A percentile compares a stretch with the other conserved stretches of the same genome.
Conservation (phyloP, 2,329 filamentous ascomycete species). For the Aspergillus novoparasiticus region DNA sequence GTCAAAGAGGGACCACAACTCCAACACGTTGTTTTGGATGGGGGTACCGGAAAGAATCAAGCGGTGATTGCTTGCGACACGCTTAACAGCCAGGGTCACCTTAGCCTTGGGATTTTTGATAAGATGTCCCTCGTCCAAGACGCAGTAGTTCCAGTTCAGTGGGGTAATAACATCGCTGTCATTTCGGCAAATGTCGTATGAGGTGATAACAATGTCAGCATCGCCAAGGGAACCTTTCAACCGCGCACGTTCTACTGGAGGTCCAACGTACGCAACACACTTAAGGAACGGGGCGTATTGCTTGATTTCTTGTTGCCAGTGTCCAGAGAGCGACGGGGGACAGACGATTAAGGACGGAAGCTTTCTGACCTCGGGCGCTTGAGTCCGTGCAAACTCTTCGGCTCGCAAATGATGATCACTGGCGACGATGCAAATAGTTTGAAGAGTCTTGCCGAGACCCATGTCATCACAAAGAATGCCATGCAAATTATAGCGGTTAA, state of each 20-base stretch:
- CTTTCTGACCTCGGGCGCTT: conserved; percentile 73
- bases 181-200: conserved; percentile 96
- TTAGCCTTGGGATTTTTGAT: conserved; percentile 99
- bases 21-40: conserved; percentile 96
- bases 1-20: conserved; percentile 97
- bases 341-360: conserved; percentile 94
- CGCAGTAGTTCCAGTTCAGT: conserved; percentile 94
- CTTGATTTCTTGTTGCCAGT: conserved; percentile 98
- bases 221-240: conserved; percentile 70
- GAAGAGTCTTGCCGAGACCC: conserved; percentile 96
- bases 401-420: conserved; percentile 94
- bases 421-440: conserved; percentile 96
- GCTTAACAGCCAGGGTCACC: conserved; percentile 90
- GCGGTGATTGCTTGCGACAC: conserved; percentile 85
- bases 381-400: conserved; percentile 83
- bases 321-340: conserved; percentile 91
- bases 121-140: conserved; percentile 94
- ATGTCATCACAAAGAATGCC: conserved; percentile 99
- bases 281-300: conserved; percentile 93
- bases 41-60: conserved; percentile 95
- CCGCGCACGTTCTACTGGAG: conserved; percentile 75
- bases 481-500: conserved; percentile 97
- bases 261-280: conserved; percentile 87
- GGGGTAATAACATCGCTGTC: conserved; percentile 82
- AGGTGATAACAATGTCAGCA: conserved; percentile 94